These are phyloP conservation scores for Puccinia triticina DNA, from an alignment of 1,284 basidiomycete genomes.

Conservation along the genomic window DNA sequence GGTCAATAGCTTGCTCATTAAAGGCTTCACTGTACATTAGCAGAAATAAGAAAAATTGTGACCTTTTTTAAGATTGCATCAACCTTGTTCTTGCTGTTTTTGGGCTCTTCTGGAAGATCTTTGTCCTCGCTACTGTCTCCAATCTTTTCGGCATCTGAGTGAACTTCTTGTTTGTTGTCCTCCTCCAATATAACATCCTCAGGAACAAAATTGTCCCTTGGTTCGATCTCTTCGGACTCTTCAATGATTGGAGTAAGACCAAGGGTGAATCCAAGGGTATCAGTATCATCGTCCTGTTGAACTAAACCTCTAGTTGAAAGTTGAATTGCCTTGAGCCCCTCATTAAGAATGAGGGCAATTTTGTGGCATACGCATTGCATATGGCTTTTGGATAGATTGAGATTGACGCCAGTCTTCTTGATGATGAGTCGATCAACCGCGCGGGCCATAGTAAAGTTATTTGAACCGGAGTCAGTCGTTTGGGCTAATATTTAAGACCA, in stretches of 20 bases:
- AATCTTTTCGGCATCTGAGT: too few species aligned
- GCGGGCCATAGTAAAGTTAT: not conserved
- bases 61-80: conserved; percentile 24
- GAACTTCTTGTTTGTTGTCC: not conserved
- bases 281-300: not conserved
- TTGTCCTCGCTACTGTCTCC: not conserved
- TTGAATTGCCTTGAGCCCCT: too few species aligned
- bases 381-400: not conserved
- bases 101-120: not conserved
- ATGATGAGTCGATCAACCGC: conserved; percentile 8
- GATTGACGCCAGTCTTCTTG: conserved; percentile 13
- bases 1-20: fast-evolving
- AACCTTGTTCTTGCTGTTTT: too few species aligned
- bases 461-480: too few species aligned
- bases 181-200: conserved; percentile 7
- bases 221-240: conserved; percentile 2
- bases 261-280: not conserved
- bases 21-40: too few species aligned
- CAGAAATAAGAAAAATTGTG: not conserved
- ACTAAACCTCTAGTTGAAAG: not conserved
- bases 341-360: too few species aligned
- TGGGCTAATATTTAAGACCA: too few species aligned
- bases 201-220: not conserved
- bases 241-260: not conserved
- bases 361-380: too few species aligned